Percentiles rank a stretch among this genome's conserved stretches.
These are phyloP conservation scores for Sphaerobolus stellatus DNA, from an alignment of 1,284 basidiomycete species.

Conservation along the genomic window DNA sequence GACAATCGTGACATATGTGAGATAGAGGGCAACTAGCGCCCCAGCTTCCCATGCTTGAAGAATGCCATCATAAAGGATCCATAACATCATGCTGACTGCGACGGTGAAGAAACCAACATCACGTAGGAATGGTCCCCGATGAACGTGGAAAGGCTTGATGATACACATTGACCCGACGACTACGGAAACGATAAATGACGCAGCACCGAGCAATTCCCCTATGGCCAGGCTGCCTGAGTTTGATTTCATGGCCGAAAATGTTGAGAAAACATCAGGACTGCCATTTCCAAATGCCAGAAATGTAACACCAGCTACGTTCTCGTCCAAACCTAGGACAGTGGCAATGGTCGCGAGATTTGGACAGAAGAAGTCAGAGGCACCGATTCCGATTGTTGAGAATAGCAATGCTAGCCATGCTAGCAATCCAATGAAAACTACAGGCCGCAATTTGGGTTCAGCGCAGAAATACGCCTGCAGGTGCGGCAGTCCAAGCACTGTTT, in stretches of 20 bases:
- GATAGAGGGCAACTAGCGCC: constrained; percentile 73
- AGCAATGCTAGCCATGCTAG: constrained; percentile 79
- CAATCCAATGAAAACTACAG: constrained; percentile 60
- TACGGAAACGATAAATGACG: constrained; percentile 93
- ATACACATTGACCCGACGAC: constrained; percentile 97
- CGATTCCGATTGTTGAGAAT: constrained; percentile 88
- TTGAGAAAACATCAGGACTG: constrained; percentile 91
- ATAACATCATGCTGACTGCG: constrained; percentile 72
- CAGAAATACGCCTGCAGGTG: constrained; percentile 75
- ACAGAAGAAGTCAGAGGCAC: constrained; percentile 93
- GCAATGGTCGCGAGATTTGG: constrained; percentile 90
- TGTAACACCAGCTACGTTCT: constrained; percentile 90
- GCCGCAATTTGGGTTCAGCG: constrained; percentile 48
- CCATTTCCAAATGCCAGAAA: constrained; percentile 94
- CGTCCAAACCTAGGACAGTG: constrained; percentile 77
- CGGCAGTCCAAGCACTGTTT: constrained; percentile 66
- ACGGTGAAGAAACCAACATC: constrained; percentile 92
- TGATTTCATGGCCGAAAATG: constrained; percentile 88
- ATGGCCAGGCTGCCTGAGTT: constrained; percentile 88
- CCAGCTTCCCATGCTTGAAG: constrained; percentile 77
- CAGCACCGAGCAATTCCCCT: constrained; percentile 93
- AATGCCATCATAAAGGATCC: constrained; percentile 76
- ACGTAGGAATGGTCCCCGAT: constrained; percentile 79
- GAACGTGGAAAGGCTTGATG: constrained; percentile 88
- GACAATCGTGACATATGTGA: constrained; percentile 77